Conservation (phyloP, 257 asterid species). For the Penstemon barbatus region DNA sequence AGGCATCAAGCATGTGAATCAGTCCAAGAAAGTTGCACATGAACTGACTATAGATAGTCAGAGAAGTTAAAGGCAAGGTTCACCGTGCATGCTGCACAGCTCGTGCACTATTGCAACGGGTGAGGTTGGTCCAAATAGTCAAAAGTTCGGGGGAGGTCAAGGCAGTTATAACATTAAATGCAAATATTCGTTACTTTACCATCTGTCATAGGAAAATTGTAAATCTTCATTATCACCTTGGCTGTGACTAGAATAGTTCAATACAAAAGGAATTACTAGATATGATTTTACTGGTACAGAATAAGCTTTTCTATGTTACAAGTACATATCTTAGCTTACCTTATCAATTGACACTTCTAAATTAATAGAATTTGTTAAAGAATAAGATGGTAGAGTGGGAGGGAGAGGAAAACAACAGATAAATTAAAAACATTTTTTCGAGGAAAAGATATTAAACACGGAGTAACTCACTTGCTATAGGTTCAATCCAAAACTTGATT, state of each 20-base stretch:
- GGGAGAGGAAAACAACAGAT: constrained; percentile 9
- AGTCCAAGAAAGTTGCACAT: constrained; percentile 14
- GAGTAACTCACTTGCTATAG: constrained; percentile 23
- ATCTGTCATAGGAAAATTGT: neutral
- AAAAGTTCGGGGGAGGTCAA: no score
- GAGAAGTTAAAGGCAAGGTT: constrained; percentile 7
- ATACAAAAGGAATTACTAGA: neutral
- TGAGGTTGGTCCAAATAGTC: neutral
- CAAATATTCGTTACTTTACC: neutral
- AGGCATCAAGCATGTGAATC: constrained; percentile 17
- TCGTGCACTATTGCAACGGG: neutral
- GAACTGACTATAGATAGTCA: neutral
- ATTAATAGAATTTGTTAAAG: neutral
- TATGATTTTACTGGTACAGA: neutral
- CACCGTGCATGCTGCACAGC: neutral
- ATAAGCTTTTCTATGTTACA: neutral
- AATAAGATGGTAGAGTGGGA: constrained; percentile 10
- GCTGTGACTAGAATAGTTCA: neutral
- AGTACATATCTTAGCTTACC: neutral
- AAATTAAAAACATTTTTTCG: constrained; percentile 8
- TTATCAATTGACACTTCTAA: neutral
- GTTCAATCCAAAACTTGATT: constrained; percentile 10
- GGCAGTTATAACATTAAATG: no score
- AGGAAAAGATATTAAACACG: constrained; percentile 16
- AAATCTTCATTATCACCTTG: constrained; percentile 9